phyloP scores from a whole-genome alignment of 345 rosid species.

The Arabidopsis arenosa region DNA sequence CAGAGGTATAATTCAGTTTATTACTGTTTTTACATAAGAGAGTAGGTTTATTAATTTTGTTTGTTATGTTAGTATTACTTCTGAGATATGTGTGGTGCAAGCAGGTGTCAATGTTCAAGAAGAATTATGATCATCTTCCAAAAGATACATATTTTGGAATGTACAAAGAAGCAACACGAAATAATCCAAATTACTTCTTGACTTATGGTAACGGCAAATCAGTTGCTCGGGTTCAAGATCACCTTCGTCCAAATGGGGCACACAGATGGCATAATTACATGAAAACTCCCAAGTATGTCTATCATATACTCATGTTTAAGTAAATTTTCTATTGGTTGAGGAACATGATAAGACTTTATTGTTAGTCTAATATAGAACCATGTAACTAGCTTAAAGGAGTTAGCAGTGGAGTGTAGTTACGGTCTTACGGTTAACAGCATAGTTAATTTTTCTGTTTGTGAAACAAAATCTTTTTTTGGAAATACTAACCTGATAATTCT shows the following conservation, averaged over 20 bases:
- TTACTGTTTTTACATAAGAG: conserved; percentile 18
- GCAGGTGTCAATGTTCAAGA: conserved; percentile 96
- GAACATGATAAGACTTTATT: conserved; percentile 6
- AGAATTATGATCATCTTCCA: conserved; percentile 92
- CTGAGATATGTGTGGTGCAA: conserved; percentile 29
- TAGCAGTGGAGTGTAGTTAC: conserved; percentile 2
- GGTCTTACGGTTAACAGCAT: not conserved
- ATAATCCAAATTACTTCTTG: conserved; percentile 93
- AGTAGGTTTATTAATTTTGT: not conserved
- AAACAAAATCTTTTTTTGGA: not conserved
- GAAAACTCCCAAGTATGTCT: conserved; percentile 81
- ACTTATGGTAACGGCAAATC: conserved; percentile 97
- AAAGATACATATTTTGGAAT: conserved; percentile 93
- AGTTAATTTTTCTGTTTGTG: not conserved
- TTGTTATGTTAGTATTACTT: conserved; percentile 10
- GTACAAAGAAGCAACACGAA: conserved; percentile 89
- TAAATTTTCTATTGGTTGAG: not conserved
- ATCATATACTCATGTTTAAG: not conserved
- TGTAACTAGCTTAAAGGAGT: conserved; percentile 14
- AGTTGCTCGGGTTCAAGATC: conserved; percentile 83
- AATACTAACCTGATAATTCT: conserved; percentile 7
- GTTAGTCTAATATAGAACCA: not conserved
- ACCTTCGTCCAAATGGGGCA: conserved; percentile 98
- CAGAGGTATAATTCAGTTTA: conserved; percentile 64
- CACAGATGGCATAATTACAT: conserved; percentile 99